phyloP scores from a whole-genome alignment of 2,329 filamentous ascomycete species.

The Parastagonospora nodorum region DNA sequence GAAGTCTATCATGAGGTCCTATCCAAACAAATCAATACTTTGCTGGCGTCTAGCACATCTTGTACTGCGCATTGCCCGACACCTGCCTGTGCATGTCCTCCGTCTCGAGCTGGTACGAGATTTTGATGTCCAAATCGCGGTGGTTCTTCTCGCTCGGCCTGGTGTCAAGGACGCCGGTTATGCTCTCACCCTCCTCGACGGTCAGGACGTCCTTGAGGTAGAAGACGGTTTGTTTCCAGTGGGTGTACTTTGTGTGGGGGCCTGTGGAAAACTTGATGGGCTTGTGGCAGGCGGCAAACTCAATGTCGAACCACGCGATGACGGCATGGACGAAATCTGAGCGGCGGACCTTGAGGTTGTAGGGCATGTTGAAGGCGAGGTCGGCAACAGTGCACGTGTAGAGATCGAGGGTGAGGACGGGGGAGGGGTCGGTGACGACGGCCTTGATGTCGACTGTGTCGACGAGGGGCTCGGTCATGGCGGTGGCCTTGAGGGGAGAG shows the following conservation, averaged over 20 bases:
- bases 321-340: constrained; percentile 96
- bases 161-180: constrained; percentile 76
- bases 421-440: constrained; percentile 87
- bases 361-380: constrained; percentile 80
- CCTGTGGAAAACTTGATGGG: constrained; percentile 95
- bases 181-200: constrained; percentile 82
- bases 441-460: constrained; percentile 98
- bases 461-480: constrained; percentile 92
- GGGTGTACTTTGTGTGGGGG: constrained; percentile 97
- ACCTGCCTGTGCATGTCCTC: constrained; percentile 71
- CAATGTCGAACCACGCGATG: constrained; percentile 99
- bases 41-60: constrained; percentile 56
- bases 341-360: constrained; percentile 75
- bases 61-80: constrained; percentile 77
- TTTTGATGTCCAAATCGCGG: constrained; percentile 89
- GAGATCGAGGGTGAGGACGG: constrained; percentile 86
- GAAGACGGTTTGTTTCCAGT: constrained; percentile 99
- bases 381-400: constrained; percentile 87
- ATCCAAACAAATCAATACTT: not conserved
- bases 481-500: constrained; percentile 88
- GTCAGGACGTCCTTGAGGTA: constrained; percentile 94
- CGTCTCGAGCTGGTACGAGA: constrained; percentile 81
- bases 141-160: constrained; percentile 93
- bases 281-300: constrained; percentile 98
- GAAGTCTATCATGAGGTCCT: constrained; percentile 17